Conservation (phyloP, 371 early-diverging fungal species). For the Rhizopus arrhizus region DNA sequence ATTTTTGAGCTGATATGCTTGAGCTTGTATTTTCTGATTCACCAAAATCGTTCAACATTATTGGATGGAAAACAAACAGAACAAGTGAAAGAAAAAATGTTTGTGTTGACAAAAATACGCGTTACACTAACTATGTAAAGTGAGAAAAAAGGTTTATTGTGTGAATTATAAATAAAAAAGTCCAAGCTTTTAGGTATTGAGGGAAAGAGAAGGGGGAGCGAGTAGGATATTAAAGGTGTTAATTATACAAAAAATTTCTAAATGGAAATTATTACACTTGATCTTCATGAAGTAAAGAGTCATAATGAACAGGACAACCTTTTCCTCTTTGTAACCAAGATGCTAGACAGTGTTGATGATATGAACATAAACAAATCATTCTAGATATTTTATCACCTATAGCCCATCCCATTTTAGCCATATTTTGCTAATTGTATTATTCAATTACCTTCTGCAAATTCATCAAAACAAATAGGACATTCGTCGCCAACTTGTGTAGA, state of each 20-base stretch:
- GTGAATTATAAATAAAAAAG: too few species aligned
- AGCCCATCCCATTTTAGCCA: not conserved
- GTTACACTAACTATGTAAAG: too few species aligned
- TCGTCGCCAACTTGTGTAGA: conserved; percentile 72
- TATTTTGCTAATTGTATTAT: not conserved
- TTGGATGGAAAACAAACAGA: too few species aligned
- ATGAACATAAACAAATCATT: conserved; percentile 65
- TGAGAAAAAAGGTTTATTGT: too few species aligned
- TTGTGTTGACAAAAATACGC: too few species aligned
- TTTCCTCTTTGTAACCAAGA: conserved; percentile 39
- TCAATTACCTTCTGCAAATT: conserved; percentile 65
- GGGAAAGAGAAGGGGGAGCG: conserved; percentile 9
- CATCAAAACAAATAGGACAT: conserved; percentile 88
- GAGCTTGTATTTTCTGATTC: conserved; percentile 35
- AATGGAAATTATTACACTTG: conserved; percentile 59
- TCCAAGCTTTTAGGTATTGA: not conserved
- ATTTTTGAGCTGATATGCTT: conserved; percentile 46
- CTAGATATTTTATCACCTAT: conserved; percentile 70
- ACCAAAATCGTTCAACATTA: conserved; percentile 30
- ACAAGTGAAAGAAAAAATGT: too few species aligned
- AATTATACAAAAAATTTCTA: conserved; percentile 29
- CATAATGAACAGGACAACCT: conserved; percentile 40
- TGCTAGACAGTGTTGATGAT: conserved; percentile 34
- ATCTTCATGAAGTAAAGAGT: conserved; percentile 56
- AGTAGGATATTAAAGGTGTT: conserved; percentile 14